Conservation (phyloP, 345 rosid genomes). For the Salix suchowensis region DNA sequence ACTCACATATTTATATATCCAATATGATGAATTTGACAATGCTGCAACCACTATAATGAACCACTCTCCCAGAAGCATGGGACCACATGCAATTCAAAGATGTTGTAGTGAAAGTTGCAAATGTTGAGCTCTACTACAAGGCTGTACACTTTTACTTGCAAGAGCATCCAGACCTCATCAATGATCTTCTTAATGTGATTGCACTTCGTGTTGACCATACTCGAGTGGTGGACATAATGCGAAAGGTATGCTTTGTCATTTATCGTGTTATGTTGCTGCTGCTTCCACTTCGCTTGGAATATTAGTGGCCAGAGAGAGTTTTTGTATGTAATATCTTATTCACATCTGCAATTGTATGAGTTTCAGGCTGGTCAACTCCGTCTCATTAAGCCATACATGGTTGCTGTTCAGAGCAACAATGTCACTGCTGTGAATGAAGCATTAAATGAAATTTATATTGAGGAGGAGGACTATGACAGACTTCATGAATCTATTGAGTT, state of each 20-base stretch:
- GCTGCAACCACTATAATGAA: conserved; percentile 97
- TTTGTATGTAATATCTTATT: not conserved
- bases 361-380: conserved; percentile 88
- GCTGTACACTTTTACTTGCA: conserved; percentile 95
- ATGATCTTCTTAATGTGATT: conserved; percentile 86
- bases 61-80: conserved; percentile 99
- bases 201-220: conserved; percentile 94
- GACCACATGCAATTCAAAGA: conserved; percentile 99
- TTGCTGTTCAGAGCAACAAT: conserved; percentile 89
- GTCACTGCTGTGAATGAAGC: conserved; percentile 92
- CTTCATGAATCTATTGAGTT: conserved; percentile 82
- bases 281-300: not conserved
- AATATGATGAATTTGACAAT: conserved; percentile 89
- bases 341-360: not conserved
- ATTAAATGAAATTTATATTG: conserved; percentile 73
- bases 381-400: conserved; percentile 90
- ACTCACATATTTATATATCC: conserved; percentile 79
- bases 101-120: conserved; percentile 82
- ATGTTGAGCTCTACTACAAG: conserved; percentile 88
- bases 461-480: conserved; percentile 92
- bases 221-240: conserved; percentile 94
- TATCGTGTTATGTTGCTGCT: not conserved
- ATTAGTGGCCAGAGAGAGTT: not conserved
- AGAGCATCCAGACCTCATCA: conserved; percentile 89
- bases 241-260: conserved; percentile 46